Evolutionary conservation across 306 rosid genomes (phyloP), one percentile per base, ranked within the genome.

Genomic region (Vigna unguiculata): DNA sequence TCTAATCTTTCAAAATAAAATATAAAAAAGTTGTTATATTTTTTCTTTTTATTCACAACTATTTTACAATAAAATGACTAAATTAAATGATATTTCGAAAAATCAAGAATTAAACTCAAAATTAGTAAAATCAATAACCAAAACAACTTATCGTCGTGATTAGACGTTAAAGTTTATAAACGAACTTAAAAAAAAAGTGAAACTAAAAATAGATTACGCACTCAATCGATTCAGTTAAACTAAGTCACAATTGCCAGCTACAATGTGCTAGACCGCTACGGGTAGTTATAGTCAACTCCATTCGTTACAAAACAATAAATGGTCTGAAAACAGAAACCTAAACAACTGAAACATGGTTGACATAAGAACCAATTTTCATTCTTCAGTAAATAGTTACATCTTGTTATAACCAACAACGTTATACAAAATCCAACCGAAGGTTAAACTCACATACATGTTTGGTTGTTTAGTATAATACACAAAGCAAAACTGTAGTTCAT

Each of bases 401-500:
- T 64, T 66, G 6, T 25, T 68, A 6, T 19, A 69, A 69, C 77
- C 9, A 34, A 75, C 75, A 25, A 17, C 72, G 55, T 76, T 65
- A 17, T 28, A 60, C 59, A 74, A 32, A 19, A 74, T 19, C 54
- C 21, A 62, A 71, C 65, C 10, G 13, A 48, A 25, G 20, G 59
- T 19, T 53, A 11, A 72, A 52, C 36, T 48, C 4, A 16, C 41
- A 12, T 64, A 3, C 20, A n/a, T 28, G 7, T 69, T 80, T 34
- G 69, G 72, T 60, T 76, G 54, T 6, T 41, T 51, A 69, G 68
- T 76, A 52, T 51, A 3, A 69, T 2, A 20, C 54, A 76, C 73
- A 76, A 76, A 51, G 22, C 85, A 75, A 68, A 80, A 57, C 71
- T 58, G 66, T 19, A 45, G 40, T 24, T 81, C 11, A 9, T 81